Base-by-base conservation (phyloP, 371 early-diverging fungal species). In the Haplosporangium sp. region DNA sequence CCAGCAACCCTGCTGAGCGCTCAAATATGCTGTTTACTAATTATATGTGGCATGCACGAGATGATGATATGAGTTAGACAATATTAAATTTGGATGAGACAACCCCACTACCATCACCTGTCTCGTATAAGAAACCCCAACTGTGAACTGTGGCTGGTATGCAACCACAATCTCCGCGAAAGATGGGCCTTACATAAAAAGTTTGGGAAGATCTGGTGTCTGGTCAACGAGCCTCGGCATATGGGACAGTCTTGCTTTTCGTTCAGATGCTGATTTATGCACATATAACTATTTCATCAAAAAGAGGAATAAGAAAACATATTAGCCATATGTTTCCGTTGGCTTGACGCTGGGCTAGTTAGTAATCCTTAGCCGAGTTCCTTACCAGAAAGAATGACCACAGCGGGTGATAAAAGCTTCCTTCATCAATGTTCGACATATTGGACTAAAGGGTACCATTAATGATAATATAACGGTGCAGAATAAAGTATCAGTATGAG, bases 361-460 rank as follows among this genome's bases (percentile, higher is more conserved):
- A 48, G 48, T 14, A 11, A 48, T 20, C 7, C 48, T 20, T 14
- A 48, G 8, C 1, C 14, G 48, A 48, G 20, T 20, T n/a, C 48
- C 55, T 74, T 85, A 91, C 92, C 95, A 96, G 81, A 92, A 96
- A 1, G 93, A 92, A 81, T 95, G 96, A 0, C 95, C 93, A 81
- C 95, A 96, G n/a, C 84, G 82, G 1, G 94, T 89, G 73, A 91
- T 88, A 67, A 89, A 94, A 0, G 93, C 94, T 52, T 93, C 91
- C 40, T 81, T 82, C 69, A 96, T 92, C 16, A 87, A 73, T 40
- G 91, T 86, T 36, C 89, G 84, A 65, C 96, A 96, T 29, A 96
- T 89, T 10, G 89, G 90, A 69, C 93, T 92, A 69, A n/a, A 40
- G 38, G 12, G 16, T 16, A 48, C 20, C 48, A 14, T 43, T 48